Base-by-base conservation (phyloP, 768 basidiomycete species). In the Porphyrellus cyaneotinctus region DNA sequence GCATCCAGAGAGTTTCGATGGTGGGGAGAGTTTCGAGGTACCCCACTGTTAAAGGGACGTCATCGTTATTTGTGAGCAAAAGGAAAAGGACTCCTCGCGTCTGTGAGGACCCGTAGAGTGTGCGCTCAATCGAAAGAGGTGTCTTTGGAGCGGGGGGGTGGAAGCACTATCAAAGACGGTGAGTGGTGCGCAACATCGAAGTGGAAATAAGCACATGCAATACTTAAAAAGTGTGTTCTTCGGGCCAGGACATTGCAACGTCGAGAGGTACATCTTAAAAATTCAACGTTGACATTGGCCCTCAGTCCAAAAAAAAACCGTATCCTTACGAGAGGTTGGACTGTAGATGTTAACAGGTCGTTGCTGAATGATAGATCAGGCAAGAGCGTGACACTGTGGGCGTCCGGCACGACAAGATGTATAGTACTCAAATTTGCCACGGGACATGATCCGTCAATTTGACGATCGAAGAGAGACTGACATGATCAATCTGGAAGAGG, bases 11-110 rank as follows among this genome's bases (percentile, higher is more conserved):
- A 52, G 91, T 87, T 33, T 97, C 76, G 62, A 93, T 84, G 84
- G 94, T 95, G 5, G 95, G 97, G 79, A 95, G 85, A 1, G 88
- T 88, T 70, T 98, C 97, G 39, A 94, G 78, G 68, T 95, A 97
- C n/a, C 67, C 67, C 2, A 57, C 48, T 4, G 56, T 59, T 10
- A 85, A 67, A 0, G 85, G 75, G 18, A 73, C 67, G 20, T 82
- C 58, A 1, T 74, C 58, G 6, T 70, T 64, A 63, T 95, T 97
- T 7, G 64, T 75, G 47, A 97, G 67, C 22, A 77, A 73, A 13
- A 95, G 69, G 39, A 78, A 78, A 18, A 99, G 82, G 15, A 79
- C 75, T 4, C 92, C 94, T 41, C 77, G 79, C 11, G 84, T 85
- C 66, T 95, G 93, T 48, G 81, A 84, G 13, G 82, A 76, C 18